These are phyloP conservation scores for Magnusiomyces tetraspermus DNA, from an alignment of 1,139 yeast genomes.

Conservation along the genomic window DNA sequence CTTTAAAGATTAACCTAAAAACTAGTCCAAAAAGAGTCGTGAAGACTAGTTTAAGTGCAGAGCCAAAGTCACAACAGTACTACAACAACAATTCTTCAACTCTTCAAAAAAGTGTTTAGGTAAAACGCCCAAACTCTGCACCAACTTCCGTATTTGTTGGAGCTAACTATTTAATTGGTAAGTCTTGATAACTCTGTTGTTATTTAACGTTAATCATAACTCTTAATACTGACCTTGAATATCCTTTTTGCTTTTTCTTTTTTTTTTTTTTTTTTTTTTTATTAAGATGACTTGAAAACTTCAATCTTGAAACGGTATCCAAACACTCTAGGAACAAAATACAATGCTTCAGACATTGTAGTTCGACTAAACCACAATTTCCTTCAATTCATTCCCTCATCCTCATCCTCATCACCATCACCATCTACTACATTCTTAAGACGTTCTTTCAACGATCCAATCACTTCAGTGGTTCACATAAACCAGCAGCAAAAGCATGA, in stretches of 20 bases:
- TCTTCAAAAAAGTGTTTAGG: background rate
- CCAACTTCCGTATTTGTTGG: constrained; percentile 1
- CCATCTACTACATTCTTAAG: no score
- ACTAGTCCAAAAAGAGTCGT: no score
- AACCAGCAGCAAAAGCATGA: no score
- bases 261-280: constrained; percentile 35
- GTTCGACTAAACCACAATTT: background rate
- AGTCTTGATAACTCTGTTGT: background rate
- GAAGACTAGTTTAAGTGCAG: no score
- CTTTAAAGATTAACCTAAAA: no score
- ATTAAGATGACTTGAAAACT: constrained; percentile 61
- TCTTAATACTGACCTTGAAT: background rate
- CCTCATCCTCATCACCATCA: background rate
- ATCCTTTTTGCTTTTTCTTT: background rate
- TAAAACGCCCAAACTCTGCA: background rate
- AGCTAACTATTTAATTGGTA: background rate
- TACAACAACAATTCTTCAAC: no score
- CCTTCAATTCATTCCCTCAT: background rate
- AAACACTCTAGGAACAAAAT: constrained; percentile 49
- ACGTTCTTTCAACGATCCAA: no score
- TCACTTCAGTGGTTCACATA: no score
- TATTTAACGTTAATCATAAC: background rate
- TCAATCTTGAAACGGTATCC: constrained; percentile 57
- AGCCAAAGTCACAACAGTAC: no score
- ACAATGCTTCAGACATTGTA: constrained; percentile 60